Conservation (phyloP, 148 eudicot species). For the Tetragonia tetragonoides region DNA sequence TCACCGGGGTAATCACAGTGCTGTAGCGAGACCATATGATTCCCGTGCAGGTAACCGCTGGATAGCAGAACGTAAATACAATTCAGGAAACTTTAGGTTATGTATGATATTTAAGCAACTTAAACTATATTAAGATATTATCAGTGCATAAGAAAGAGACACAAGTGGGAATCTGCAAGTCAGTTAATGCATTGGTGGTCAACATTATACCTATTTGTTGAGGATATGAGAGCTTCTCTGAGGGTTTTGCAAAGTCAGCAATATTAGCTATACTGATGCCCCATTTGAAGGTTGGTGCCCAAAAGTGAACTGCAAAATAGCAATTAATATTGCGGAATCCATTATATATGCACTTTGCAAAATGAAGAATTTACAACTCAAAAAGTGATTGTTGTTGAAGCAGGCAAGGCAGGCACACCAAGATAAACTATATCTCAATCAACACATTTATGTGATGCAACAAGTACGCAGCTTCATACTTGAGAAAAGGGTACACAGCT, state of each 20-base stretch:
- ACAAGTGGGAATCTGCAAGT: not conserved
- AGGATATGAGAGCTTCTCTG: slow-evolving; percentile 86
- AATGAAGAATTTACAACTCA: not conserved
- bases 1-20: slow-evolving; percentile 86
- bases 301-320: slow-evolving; percentile 77
- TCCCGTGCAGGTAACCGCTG: slow-evolving; percentile 89
- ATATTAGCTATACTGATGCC: slow-evolving; percentile 95
- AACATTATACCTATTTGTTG: slow-evolving; percentile 69
- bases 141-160: not conserved
- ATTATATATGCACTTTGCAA: not conserved
- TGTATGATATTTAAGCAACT: not conserved
- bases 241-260: slow-evolving; percentile 77
- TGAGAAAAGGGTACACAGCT: too few relatives aligned
- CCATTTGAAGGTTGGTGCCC: slow-evolving; percentile 99
- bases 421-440: not conserved
- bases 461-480: not conserved
- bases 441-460: not conserved
- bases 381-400: not conserved
- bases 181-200: not conserved
- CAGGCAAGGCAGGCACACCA: not conserved
- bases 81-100: not conserved
- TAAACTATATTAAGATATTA: not conserved
- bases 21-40: slow-evolving; percentile 94
- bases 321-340: not conserved
- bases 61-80: slow-evolving; percentile 1